Evolutionary conservation across 192 early-diverging fungal species (phyloP), one percentile per base, ranked within the genome.

Genomic region (Umbelopsis sp.): DNA sequence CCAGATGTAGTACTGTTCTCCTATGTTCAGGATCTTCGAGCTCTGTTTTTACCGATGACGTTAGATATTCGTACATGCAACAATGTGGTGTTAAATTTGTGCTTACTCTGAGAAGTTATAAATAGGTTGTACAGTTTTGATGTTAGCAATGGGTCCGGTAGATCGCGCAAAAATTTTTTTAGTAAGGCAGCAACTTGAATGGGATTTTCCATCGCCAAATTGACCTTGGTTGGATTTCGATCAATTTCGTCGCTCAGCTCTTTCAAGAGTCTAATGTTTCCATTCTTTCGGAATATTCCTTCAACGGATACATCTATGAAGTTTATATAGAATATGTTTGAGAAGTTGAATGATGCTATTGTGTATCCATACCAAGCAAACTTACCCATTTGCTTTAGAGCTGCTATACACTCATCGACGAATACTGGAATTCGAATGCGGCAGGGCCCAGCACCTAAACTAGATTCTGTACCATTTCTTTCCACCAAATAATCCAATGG

Each of bases 251-350:
- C 96, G 4, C 89, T 88, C 17, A 96, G 73, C 34, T 94, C 92
- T 66, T 96, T 97, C 65, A 99, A 81, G 20, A 92, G 82, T 70
- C 94, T 80, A 73, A 99, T 97, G 73, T 99, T 99, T 8, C 97
- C 97, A 77, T 98, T 99, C 82, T 98, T 98, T 72, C 97, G 82
- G 84, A 99, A 99, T 11, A 98, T 93, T 8, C 97, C 97, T 76
- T 98, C 96, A 21, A 93, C 89, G 0, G 89, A 86, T 85, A 99
- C 84, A 74, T 90, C 89, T 87, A 54, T 41, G 0, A 0, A 41
- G 5, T 41, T 11, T 5, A 11, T 41, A 5, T 41, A n/a, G n/a
- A n/a, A n/a, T n/a, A n/a, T n/a, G n/a, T n/a, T n/a, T n/a, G n/a
- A n/a, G n/a, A n/a, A n/a, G n/a, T n/a, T n/a, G n/a, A n/a, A n/a